Base-by-base conservation (phyloP, 176 grass and related monocot genomes). In the Avena atlantica region DNA sequence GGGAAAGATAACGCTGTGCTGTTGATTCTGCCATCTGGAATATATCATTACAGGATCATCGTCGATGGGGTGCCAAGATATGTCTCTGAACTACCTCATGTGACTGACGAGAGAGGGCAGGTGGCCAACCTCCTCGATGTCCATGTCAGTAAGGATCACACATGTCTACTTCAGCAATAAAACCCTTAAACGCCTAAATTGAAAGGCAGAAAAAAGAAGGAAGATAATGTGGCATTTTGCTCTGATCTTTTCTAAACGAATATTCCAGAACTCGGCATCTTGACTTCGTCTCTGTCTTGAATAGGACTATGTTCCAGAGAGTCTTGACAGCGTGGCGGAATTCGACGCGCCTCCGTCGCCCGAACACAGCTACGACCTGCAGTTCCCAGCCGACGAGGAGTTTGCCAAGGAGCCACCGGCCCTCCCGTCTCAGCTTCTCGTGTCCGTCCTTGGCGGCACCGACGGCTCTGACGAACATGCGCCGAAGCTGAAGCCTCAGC, bases 61-160 rank as follows among this genome's bases (percentile, higher is more conserved):
- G 95, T 97, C 2, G 92, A 97, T 8, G 87, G 91, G 48, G 89
- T 90, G 53, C 76, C 80, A 11, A 93, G 85, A 83, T 91, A 89
- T 51, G 79, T 90, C n/a, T 87, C 88, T 81, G 93, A 95, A 65
- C 84, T 86, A 58, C 93, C 91, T 91, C 84, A 80, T 83, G 83
- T 88, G 55, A 76, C 88, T 40, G 79, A 93, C 42, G 93, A 95
- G 53, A 85, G 62, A 48, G 96, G 88, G 66, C 89, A 84, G 83
- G 75, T 87, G 16, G 77, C 87, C 82, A 98, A 98, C 78, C 36
- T 98, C 78, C 96, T 98, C 58, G 89, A 99, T 90, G 94, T 99
- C 78, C 84, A 91, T 90, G 97, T 99, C 76, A 94, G 92, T 94
- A 91, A 83, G 68, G 60, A 87, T 72, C 44, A 13, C 61, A 52